Conservation (phyloP, 257 asterid genomes). For the Solanum gracilifrons region DNA sequence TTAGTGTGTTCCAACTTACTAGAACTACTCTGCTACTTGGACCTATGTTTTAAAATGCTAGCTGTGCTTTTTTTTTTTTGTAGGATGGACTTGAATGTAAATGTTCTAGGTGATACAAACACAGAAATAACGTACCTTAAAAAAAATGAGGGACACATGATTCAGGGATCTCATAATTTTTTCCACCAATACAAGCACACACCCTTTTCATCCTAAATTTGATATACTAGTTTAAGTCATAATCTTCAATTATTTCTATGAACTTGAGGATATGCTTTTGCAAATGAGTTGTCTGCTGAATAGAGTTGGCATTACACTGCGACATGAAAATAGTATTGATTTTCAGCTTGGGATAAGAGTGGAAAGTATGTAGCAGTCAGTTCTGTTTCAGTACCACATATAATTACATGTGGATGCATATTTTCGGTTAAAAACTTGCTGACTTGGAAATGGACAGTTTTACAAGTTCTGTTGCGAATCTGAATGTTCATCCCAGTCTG, state of each 20-base stretch:
- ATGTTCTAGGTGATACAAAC: background rate
- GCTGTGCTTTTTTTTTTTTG: background rate
- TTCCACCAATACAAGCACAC: background rate
- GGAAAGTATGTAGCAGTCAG: background rate
- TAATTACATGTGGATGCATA: background rate
- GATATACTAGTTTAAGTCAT: background rate
- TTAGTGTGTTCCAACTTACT: background rate
- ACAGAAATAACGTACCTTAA: background rate
- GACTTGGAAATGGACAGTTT: background rate
- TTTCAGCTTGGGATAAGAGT: background rate
- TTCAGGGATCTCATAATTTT: background rate
- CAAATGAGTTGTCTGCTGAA: background rate
- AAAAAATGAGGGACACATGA: background rate
- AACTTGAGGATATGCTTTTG: background rate
- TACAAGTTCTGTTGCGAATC: background rate
- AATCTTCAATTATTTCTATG: background rate
- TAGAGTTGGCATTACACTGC: background rate
- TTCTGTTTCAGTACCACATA: background rate
- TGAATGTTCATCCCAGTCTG: background rate
- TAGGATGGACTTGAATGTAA: background rate
- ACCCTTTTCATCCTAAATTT: background rate
- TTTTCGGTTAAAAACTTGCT: background rate
- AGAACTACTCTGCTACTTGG: background rate
- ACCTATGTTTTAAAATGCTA: background rate
- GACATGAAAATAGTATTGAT: background rate